Base-by-base conservation (phyloP, 768 basidiomycete genomes). In the Candolleomyces efflorescens region DNA sequence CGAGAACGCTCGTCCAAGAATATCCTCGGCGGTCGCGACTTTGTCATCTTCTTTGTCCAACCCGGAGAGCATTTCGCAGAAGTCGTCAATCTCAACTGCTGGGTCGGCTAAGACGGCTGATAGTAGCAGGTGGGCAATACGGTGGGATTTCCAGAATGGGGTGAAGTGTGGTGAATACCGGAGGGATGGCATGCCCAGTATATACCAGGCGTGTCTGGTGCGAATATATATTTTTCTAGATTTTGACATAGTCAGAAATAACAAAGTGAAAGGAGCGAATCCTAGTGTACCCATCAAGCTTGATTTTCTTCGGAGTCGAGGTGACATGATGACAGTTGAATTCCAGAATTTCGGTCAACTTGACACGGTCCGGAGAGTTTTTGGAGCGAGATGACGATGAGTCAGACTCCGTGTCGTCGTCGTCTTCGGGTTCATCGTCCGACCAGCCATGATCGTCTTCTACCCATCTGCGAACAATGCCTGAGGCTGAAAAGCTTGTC, bases 181-280 rank as follows among this genome's bases (percentile, higher is more conserved):
- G 1, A 52, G 46, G 0, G 82, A 76, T 0, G 88, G 85, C 1
- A 60, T 58, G 11, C 77, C 75, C 2, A 90, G 74, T 55, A 89
- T 85, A 60, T 90, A 90, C 88, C 88, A 90, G 0, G 87, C 86
- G 67, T 70, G 67, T 45, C 73, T 46, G 0, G 89, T 90, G 46
- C 80, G 77, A 26, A 90, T 68, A 59, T 85, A 90, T 2, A 89
- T 78, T 59, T 83, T 82, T 22, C 87, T 89, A 48, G 20, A 32
- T 13, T 23, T 10, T 52, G 12, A 5, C 13, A 5, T 20, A 43
- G 7, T 4, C 17, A 22, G 23, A 51, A 32, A 20, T 5, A 43
- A 26, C 23, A 48, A 37, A 43, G 12, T 13, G 18, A 3, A 36
- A 26, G 23, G 5, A 5, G 22, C 1, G 23, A 5, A 5, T 23